Base-by-base conservation (phyloP, 139 green algal species). In the Deuterostichococcus epilithicus region DNA sequence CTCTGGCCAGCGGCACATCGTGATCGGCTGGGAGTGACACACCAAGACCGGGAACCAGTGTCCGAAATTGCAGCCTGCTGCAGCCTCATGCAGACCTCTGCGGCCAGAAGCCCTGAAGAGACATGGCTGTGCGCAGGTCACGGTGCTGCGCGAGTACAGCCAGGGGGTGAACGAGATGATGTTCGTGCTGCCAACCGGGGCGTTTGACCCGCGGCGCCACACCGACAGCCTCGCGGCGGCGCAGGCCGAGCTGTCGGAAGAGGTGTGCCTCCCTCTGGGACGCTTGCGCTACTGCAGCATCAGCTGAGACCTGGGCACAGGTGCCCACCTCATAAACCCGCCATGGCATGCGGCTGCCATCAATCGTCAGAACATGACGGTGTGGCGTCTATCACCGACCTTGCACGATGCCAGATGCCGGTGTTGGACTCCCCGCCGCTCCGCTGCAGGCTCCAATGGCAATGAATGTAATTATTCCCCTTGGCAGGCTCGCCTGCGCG, bases 141-240 rank as follows among this genome's bases (percentile, higher is more conserved):
- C 88, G 2, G 35, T 97, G 2, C 70, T 97, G 18, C 75, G 83
- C 0, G 92, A 97, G 77, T 92, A 91, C 52, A 81, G 68, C 28
- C 88, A 94, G 68, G 92, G 91, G 5, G 74, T 78, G 18, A 88
- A 93, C 77, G 42, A 73, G 6, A 81, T 96, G 71, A 69, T 91
- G 74, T 95, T 90, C 81, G 86, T 76, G 72, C 68, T 97, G 47
- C 92, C 92, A 37, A 86, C 89, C 0, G 92, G 92, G 42, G 87
- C 80, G 36, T 94, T 87, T 70, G 87, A 95, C 72, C 83, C 81
- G 0, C 15, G 63, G 15, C 89, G 87, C 58, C 92, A 97, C 74
- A 22, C 67, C 1, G 72, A 73, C 72, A 78, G 83, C n/a, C 58
- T 84, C 65, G 84, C 77, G 0, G 92, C 86, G 70, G 92, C 88